Evolutionary conservation across 2,329 filamentous ascomycete species (phyloP), one percentile per base, ranked within the genome.

Genomic region (Pseudocercospora eumusae): DNA sequence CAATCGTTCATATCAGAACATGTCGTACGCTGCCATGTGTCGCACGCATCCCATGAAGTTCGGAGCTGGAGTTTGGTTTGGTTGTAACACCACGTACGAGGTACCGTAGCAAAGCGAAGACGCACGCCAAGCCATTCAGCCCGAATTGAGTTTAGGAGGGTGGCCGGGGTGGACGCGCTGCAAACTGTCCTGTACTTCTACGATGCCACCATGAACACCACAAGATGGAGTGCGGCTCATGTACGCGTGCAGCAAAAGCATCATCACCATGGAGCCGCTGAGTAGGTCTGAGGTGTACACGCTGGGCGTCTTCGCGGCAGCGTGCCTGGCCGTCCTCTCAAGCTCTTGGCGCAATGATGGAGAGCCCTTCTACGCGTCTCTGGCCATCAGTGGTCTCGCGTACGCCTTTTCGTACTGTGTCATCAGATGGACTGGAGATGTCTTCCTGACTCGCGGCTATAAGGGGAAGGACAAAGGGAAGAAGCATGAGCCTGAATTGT

Each of bases 401-500:
- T 99, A 96, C 75, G 83, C 88, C 3, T 86, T 89, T 53, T 87
- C 87, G 64, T 98, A 91, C 76, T 87, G 90, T 71, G 86, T 97
- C 80, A 93, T 98, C 76, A 84, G 90, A 80, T 98, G 93, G 93
- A 88, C 97, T 5, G 93, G 93, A 1, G 88, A 91, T 60, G 88
- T 90, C 1, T 98, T 99, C 75, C 88, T 97, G 75, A 87, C 85
- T 69, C 91, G 91, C 40, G 95, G 93, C 15, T 85, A 97, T 74
- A 95, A 93, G 75, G 95, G 95, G 60, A 90, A 86, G 71, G 95
- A 99, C 76, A 83, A 97, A 82, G 88, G 89, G 74, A 99, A 92
- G 77, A 79, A 84, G 62, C 85, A 86, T 70, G 86, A 86, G 68
- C 83, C 83, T 63, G 91, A 95, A 76, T 89, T 97, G 87, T 88